phyloP scores from a whole-genome alignment of 73 alveolate species.

The Breviolum minutum region DNA sequence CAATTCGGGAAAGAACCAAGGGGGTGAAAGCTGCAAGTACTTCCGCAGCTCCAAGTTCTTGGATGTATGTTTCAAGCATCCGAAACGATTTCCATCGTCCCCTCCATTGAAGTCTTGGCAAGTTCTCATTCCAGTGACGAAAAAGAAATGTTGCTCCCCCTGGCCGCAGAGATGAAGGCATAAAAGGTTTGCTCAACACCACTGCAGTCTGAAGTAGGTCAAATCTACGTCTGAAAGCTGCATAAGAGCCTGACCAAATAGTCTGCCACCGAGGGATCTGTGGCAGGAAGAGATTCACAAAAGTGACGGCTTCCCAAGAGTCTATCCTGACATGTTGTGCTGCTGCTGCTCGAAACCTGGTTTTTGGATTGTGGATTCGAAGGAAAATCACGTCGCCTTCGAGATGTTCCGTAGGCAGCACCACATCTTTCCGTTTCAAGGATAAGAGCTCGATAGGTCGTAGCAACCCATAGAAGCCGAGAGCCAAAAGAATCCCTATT shows the following conservation, averaged over 20 bases:
- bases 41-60: background rate
- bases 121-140: background rate
- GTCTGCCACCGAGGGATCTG: background rate
- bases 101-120: slow-evolving; percentile 11
- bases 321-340: background rate
- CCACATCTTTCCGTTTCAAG: background rate
- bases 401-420: background rate
- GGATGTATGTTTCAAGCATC: background rate
- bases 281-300: background rate
- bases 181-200: background rate
- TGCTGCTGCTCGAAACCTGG: background rate
- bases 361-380: background rate
- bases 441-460: background rate
- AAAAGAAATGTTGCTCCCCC: slow-evolving; percentile 7
- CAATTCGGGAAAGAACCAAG: background rate
- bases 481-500: background rate
- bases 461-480: background rate
- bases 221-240: background rate
- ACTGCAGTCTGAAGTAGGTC: background rate
- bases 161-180: background rate
- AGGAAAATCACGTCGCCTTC: background rate
- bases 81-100: background rate
- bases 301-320: background rate
- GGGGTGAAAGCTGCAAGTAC: background rate
- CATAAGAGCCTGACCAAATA: background rate